These are phyloP conservation scores for Paraconiothyrium brasiliense DNA, from an alignment of 2,329 filamentous ascomycete species.

Conservation along the genomic window DNA sequence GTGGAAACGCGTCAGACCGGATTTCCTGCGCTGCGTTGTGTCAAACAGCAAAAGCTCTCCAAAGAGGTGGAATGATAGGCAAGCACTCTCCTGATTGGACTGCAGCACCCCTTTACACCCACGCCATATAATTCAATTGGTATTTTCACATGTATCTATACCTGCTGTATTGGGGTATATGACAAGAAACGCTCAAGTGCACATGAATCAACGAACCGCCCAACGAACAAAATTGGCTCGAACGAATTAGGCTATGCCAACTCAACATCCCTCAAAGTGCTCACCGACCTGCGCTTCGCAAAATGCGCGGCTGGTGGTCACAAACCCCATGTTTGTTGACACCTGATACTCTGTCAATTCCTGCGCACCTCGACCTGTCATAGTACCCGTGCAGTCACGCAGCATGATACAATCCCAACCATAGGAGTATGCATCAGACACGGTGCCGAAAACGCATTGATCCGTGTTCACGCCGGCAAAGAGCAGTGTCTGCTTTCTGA, in stretches of 20 bases:
- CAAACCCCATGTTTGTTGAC: slow-evolving; percentile 55
- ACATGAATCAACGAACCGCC: background rate
- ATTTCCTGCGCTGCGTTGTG: no score
- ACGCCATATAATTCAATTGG: background rate
- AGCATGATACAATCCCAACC: slow-evolving; percentile 55
- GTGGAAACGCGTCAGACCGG: no score
- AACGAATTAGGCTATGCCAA: background rate
- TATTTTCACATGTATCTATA: background rate
- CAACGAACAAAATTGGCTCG: background rate
- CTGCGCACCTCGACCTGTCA: slow-evolving; percentile 52
- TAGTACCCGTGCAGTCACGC: slow-evolving; percentile 53
- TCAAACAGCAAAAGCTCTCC: no score
- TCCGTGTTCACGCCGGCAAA: slow-evolving; percentile 57
- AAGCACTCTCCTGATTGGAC: background rate
- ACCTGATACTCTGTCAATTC: slow-evolving; percentile 54
- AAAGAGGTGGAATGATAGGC: background rate
- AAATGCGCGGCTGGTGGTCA: slow-evolving; percentile 49
- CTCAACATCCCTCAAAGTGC: background rate
- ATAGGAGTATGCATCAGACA: slow-evolving; percentile 54
- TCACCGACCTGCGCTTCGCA: slow-evolving; percentile 29
- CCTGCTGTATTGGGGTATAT: background rate
- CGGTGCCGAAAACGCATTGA: slow-evolving; percentile 54
- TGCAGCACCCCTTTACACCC: background rate
- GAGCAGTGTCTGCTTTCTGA: slow-evolving; percentile 53
- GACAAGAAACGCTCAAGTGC: background rate